phyloP scores from a whole-genome alignment of 768 basidiomycete species.

The Xerocomellus intermedius region DNA sequence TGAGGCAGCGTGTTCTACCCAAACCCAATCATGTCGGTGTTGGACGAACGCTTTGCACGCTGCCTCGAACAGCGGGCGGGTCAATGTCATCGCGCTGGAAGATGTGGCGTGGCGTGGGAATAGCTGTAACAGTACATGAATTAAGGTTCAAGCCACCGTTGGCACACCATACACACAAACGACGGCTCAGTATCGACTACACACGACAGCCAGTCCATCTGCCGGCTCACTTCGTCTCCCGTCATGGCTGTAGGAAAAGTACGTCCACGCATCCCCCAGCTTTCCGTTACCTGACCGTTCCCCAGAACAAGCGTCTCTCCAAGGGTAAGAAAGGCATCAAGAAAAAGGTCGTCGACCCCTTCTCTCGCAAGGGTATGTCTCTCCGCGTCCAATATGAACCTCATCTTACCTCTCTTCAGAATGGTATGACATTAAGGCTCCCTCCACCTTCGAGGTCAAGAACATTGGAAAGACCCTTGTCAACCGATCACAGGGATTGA shows the following conservation, averaged over 20 bases:
- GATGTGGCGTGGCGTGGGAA: constrained; percentile 50
- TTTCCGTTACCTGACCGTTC: constrained; percentile 1
- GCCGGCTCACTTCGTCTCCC: constrained; percentile 42
- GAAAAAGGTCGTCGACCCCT: constrained; percentile 99
- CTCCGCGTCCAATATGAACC: background rate
- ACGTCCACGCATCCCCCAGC: constrained; percentile 19
- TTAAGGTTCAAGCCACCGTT: constrained; percentile 63
- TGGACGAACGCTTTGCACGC: constrained; percentile 54
- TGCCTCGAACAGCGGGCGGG: constrained; percentile 58
- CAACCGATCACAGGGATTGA: constrained; percentile 97
- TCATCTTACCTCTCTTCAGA: constrained; percentile 47
- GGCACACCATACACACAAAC: constrained; percentile 20
- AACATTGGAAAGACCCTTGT: constrained; percentile 98
- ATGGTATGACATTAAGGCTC: constrained; percentile 99
- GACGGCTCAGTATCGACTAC: constrained; percentile 12
- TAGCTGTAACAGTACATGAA: constrained; percentile 34
- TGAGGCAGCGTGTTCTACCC: constrained; percentile 58
- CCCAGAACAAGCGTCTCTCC: constrained; percentile 93
- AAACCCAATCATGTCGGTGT: constrained; percentile 50
- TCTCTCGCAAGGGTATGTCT: constrained; percentile 91
- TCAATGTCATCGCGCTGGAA: constrained; percentile 31
- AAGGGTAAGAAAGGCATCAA: constrained; percentile 99
- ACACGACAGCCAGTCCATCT: constrained; percentile 49
- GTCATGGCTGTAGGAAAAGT: constrained; percentile 91
- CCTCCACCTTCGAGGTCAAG: constrained; percentile 93